These are phyloP conservation scores for Lipomyces starkeyi DNA, from an alignment of 805 yeast genomes.

Conservation along the genomic window DNA sequence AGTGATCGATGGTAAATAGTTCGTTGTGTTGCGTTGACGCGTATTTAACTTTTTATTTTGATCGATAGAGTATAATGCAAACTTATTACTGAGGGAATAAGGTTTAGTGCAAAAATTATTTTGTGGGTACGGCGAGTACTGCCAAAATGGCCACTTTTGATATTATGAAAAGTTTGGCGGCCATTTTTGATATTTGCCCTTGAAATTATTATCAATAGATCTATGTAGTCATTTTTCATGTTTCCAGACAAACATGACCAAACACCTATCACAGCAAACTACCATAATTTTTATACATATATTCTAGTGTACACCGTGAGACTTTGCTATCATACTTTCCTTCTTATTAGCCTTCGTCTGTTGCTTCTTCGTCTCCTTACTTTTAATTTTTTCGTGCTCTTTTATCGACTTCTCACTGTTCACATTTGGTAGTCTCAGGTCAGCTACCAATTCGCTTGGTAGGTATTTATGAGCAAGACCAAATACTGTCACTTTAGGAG, in stretches of 20 bases:
- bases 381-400: conserved; percentile 33
- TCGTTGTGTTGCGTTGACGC: too few species aligned
- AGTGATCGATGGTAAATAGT: too few species aligned
- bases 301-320: background rate
- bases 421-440: conserved; percentile 11
- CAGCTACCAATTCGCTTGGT: conserved; percentile 21
- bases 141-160: too few species aligned
- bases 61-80: too few species aligned
- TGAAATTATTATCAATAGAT: too few species aligned
- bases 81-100: too few species aligned
- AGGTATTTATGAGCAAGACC: conserved; percentile 25
- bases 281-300: background rate
- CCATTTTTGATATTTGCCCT: too few species aligned
- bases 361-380: background rate
- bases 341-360: background rate
- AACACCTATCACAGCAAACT: background rate
- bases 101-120: too few species aligned
- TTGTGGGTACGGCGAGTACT: too few species aligned
- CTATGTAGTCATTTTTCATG: background rate
- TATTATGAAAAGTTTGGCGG: too few species aligned
- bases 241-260: background rate
- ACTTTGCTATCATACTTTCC: background rate
- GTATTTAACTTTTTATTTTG: too few species aligned
- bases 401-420: background rate
- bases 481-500: conserved; percentile 9